Conservation (phyloP, 2,329 filamentous ascomycete species). For the Atkinsonella hypoxylon region DNA sequence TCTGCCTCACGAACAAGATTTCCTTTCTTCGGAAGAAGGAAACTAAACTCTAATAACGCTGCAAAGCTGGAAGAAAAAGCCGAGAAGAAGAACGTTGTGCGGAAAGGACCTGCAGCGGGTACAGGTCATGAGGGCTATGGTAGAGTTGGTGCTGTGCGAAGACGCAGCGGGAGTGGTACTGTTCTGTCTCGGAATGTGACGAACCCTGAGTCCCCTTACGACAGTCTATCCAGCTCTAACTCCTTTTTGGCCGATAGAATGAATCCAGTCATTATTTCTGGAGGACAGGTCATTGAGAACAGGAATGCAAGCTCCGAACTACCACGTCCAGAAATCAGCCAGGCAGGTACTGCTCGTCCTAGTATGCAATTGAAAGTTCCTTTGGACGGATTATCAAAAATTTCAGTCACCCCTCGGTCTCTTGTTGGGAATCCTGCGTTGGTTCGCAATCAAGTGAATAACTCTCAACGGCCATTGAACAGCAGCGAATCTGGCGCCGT, state of each 20-base stretch:
- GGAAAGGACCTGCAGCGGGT: constrained; percentile 75
- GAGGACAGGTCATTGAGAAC: constrained; percentile 50
- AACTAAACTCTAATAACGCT: constrained; percentile 41
- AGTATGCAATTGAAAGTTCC: constrained; percentile 29
- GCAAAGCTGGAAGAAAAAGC: constrained; percentile 38
- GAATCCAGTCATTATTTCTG: constrained; percentile 54
- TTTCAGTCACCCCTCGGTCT: constrained; percentile 27
- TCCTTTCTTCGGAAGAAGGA: constrained; percentile 66
- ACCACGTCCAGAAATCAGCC: constrained; percentile 30
- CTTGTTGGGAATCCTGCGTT: constrained; percentile 44
- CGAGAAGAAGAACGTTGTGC: constrained; percentile 26
- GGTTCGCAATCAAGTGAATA: constrained; percentile 23
- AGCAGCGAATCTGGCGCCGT: constrained; percentile 42
- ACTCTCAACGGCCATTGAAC: constrained; percentile 37
- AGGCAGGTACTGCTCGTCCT: constrained; percentile 30
- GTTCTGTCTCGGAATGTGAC: constrained; percentile 33
- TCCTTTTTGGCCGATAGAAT: constrained; percentile 49
- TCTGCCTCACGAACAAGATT: constrained; percentile 54
- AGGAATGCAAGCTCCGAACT: constrained; percentile 31
- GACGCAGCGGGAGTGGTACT: constrained; percentile 50
- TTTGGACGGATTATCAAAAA: constrained; percentile 29
- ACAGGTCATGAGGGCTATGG: constrained; percentile 87
- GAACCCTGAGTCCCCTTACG: constrained; percentile 35
- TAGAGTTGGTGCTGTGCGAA: constrained; percentile 46
- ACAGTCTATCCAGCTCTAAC: constrained; percentile 39